Evolutionary conservation across 352 stramenopile genomes (phyloP), one percentile per base, ranked within the genome.

Genomic region (Pythium grandisporangium): DNA sequence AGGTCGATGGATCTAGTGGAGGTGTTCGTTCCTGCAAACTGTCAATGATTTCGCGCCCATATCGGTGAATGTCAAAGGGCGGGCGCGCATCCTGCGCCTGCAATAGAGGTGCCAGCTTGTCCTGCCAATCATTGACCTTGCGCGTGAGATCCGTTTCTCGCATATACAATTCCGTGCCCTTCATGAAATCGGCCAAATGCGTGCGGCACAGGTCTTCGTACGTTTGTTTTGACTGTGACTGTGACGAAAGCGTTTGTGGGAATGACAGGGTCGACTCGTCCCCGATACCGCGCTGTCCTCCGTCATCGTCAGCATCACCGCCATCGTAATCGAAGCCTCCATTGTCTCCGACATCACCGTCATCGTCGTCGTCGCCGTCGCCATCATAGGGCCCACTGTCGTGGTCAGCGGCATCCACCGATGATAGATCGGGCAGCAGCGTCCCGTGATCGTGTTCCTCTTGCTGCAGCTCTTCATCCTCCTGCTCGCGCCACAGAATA

Each of bases 151-250:
- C 63, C 10, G 70, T 83, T 48, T 90, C 76, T 32, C 70, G 76
- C 7, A 86, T 68, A 37, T 90, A 90, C 42, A 82, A 68, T 37
- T 90, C 70, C 6, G 70, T 75, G n/a, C 76, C 76, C 27, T 78
- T 72, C 73, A 90, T 86, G 45, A 90, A 90, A 5, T 72, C 65
- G 24, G 72, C 59, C n/a, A 85, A 65, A 45, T 90, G 76, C 45
- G 86, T 68, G 22, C 70, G 67, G 29, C 76, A 86, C 24, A 88
- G 71, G 32, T 85, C 71, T 30, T 88, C 72, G 40, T 88, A 88
- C 10, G 52, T 80, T 7, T 76, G 48, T 7, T 62, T 53, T 0
- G 51, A 52, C 22, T 66, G 58, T 6, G 51, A 42, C 33, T 45
- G 26, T 50, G 21, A 6, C 43, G 41, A 29, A 50, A 34, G 13